Evolutionary conservation across 192 early-diverging fungal genomes (phyloP).

Genomic region (Coemansia sp.): DNA sequence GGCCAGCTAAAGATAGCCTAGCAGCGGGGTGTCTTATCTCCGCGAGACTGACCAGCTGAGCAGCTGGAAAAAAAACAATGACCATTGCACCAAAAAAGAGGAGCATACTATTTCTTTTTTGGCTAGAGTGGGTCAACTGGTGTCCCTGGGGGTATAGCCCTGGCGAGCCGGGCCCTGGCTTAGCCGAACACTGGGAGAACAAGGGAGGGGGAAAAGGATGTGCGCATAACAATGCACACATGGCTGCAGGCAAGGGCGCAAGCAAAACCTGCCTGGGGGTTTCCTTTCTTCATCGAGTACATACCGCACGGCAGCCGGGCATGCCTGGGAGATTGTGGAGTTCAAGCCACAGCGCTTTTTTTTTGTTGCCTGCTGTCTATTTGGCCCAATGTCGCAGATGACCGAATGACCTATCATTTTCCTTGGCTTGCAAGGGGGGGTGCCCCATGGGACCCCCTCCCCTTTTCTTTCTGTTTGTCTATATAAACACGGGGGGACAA

Average conservation of each 20-base stretch:
- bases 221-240: background rate
- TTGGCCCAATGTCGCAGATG: background rate
- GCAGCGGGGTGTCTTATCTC: background rate
- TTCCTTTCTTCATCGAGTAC: slow-evolving; percentile 5
- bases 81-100: too few relatives aligned
- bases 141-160: too few relatives aligned
- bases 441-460: background rate
- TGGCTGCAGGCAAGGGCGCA: background rate
- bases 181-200: too few relatives aligned
- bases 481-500: slow-evolving; percentile 4
- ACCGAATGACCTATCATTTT: background rate
- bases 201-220: background rate
- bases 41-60: background rate
- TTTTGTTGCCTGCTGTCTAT: slow-evolving; percentile 1
- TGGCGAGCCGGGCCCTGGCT: too few relatives aligned
- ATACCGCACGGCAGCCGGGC: too few relatives aligned
- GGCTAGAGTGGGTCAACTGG: too few relatives aligned
- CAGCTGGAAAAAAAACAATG: background rate
- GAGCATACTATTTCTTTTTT: too few relatives aligned
- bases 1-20: background rate
- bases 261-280: too few relatives aligned
- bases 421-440: background rate
- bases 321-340: background rate
- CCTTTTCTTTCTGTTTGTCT: background rate
- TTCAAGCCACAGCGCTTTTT: background rate